A percentile compares a stretch with the other conserved stretches of the same genome.
Evolutionary conservation across 2,329 filamentous ascomycete genomes (phyloP).

Genomic region (Aspergillus carbonarius): DNA sequence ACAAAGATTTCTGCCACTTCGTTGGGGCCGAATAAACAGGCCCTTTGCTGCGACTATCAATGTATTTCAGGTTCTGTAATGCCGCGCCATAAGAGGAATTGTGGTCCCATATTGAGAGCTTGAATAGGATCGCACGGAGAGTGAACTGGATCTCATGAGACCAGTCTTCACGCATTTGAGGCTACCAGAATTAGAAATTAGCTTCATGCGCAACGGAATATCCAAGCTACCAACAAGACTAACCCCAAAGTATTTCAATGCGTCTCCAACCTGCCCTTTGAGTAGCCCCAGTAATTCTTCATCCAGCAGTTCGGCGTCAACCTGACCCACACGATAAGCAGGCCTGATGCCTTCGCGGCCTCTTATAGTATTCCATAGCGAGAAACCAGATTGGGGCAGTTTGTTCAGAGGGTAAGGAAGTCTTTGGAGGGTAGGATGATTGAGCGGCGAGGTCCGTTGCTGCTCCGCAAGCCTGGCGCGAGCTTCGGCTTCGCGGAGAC

Average conservation of each 20-base stretch:
- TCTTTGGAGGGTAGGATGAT: slow-evolving; percentile 56
- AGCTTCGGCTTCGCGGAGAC: slow-evolving; percentile 67
- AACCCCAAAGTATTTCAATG: slow-evolving; percentile 79
- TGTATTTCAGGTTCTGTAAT: slow-evolving; percentile 86
- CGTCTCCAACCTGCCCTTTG: slow-evolving; percentile 82
- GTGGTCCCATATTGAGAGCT: slow-evolving; percentile 95
- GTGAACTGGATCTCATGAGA: slow-evolving; percentile 77
- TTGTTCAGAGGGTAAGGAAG: slow-evolving; percentile 64
- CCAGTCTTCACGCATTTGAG: slow-evolving; percentile 80
- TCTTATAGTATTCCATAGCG: slow-evolving; percentile 68
- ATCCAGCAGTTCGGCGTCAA: slow-evolving; percentile 92
- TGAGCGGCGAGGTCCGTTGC: slow-evolving; percentile 49
- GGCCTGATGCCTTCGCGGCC: slow-evolving; percentile 77
- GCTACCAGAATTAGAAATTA: slow-evolving; percentile 26
- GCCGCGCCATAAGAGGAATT: slow-evolving; percentile 92
- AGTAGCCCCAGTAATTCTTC: slow-evolving; percentile 87
- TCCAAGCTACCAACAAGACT: slow-evolving; percentile 23
- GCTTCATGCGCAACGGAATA: background rate
- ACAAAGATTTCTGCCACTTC: slow-evolving; percentile 77
- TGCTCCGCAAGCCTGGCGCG: slow-evolving; percentile 53
- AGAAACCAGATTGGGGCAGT: slow-evolving; percentile 45
- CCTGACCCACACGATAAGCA: slow-evolving; percentile 89
- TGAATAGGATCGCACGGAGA: slow-evolving; percentile 80
- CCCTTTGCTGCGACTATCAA: slow-evolving; percentile 70
- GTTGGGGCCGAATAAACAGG: slow-evolving; percentile 68